These are phyloP conservation scores for Xylaria multiplex DNA, from an alignment of 2,329 filamentous ascomycete genomes.

Conservation along the genomic window DNA sequence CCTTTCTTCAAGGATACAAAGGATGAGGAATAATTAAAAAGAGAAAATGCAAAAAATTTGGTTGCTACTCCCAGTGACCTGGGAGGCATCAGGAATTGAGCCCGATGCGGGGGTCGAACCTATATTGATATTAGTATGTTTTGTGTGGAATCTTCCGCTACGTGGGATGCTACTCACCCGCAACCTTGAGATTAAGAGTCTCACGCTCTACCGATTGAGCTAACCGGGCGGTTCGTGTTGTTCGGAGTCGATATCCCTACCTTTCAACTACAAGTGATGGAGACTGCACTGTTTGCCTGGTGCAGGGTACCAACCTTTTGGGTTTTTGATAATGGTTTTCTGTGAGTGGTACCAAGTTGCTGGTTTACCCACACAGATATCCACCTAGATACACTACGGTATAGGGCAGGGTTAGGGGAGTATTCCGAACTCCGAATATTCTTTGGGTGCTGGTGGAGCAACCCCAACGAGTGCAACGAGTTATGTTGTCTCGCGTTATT, in stretches of 20 bases:
- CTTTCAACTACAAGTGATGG: too few relatives aligned
- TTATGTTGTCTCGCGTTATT: too few relatives aligned
- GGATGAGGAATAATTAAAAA: neutral
- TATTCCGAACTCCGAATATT: slow-evolving; percentile 10
- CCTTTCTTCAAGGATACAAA: too few relatives aligned
- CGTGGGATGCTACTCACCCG: slow-evolving; percentile 38
- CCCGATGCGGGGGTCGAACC: slow-evolving; percentile 39
- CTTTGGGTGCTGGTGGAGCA: neutral
- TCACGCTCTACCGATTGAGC: slow-evolving; percentile 79
- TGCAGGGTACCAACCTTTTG: too few relatives aligned
- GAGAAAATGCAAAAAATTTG: neutral
- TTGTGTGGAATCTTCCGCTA: too few relatives aligned
- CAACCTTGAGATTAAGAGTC: slow-evolving; percentile 67
- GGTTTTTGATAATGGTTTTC: too few relatives aligned
- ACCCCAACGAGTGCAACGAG: too few relatives aligned
- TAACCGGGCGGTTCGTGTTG: slow-evolving; percentile 59
- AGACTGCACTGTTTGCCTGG: too few relatives aligned
- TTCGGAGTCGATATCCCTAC: too few relatives aligned
- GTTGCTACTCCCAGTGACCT: slow-evolving; percentile 13
- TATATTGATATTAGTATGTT: slow-evolving; percentile 6
- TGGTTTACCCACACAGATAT: neutral
- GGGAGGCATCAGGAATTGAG: slow-evolving; percentile 36
- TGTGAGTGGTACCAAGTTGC: too few relatives aligned
- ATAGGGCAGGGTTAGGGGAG: neutral
- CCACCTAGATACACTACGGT: neutral